phyloP scores from a whole-genome alignment of 1,284 basidiomycete species.

The Apiotrichum laibachii region DNA sequence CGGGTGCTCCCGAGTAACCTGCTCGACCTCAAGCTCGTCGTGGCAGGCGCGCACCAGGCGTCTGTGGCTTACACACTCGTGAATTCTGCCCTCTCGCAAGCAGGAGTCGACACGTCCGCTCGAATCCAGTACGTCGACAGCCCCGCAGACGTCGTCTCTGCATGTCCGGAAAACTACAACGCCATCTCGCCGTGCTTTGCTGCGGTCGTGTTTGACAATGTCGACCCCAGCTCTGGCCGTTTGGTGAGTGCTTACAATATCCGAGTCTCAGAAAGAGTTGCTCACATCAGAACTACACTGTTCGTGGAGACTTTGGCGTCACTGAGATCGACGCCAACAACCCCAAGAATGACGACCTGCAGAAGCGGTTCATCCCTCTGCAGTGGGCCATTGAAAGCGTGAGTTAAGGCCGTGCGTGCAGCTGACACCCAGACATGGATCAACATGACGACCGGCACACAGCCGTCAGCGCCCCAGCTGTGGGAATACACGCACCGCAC shows the following conservation, averaged over 20 bases:
- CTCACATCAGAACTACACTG: slow-evolving; percentile 61
- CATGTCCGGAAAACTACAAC: slow-evolving; percentile 72
- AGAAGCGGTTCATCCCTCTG: slow-evolving; percentile 64
- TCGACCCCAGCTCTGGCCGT: slow-evolving; percentile 54
- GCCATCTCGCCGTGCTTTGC: slow-evolving; percentile 67
- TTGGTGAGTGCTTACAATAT: slow-evolving; percentile 18
- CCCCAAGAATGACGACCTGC: slow-evolving; percentile 65
- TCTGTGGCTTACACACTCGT: slow-evolving; percentile 56
- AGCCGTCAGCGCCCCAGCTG: slow-evolving; percentile 58
- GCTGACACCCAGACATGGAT: slow-evolving; percentile 60
- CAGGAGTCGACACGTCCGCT: slow-evolving; percentile 49
- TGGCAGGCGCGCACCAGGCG: slow-evolving; percentile 35
- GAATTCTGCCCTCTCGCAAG: slow-evolving; percentile 57
- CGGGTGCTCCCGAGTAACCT: slow-evolving; percentile 57
- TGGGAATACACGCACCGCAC: slow-evolving; percentile 70
- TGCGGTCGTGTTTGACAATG: slow-evolving; percentile 63
- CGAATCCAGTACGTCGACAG: slow-evolving; percentile 53
- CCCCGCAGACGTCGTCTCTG: slow-evolving; percentile 55
- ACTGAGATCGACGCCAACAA: slow-evolving; percentile 62
- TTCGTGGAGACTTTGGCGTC: slow-evolving; percentile 65
- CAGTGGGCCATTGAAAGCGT: slow-evolving; percentile 75
- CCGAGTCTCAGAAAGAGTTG: not conserved
- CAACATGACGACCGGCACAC: slow-evolving; percentile 60
- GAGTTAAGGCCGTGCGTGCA: slow-evolving; percentile 14
- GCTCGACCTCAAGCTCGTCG: slow-evolving; percentile 58